These are phyloP conservation scores for Alternaria burnsii DNA, from an alignment of 2,329 filamentous ascomycete species.

Conservation along the genomic window DNA sequence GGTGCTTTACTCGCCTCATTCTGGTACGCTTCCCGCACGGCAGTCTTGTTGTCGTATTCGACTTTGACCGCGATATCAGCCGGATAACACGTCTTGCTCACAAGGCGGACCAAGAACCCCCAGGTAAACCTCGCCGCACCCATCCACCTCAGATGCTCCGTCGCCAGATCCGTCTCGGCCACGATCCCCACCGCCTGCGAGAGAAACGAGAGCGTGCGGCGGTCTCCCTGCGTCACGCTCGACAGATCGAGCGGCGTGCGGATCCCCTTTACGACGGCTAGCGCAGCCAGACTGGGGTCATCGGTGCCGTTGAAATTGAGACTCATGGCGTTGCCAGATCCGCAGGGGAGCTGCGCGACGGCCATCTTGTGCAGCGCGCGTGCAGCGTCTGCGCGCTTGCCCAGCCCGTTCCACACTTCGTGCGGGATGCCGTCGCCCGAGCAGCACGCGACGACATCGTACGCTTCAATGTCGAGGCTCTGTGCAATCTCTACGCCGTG, in stretches of 20 bases:
- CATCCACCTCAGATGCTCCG: slow-evolving; percentile 94
- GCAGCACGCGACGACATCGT: slow-evolving; percentile 86
- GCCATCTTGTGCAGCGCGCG: slow-evolving; percentile 79
- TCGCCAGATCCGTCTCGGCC: slow-evolving; percentile 88
- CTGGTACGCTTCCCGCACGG: slow-evolving; percentile 76
- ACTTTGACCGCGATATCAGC: slow-evolving; percentile 89
- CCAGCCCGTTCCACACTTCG: slow-evolving; percentile 94
- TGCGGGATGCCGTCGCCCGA: slow-evolving; percentile 92
- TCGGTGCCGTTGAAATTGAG: slow-evolving; percentile 87
- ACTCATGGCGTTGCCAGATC: slow-evolving; percentile 92
- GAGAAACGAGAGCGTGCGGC: slow-evolving; percentile 82
- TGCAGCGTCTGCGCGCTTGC: slow-evolving; percentile 75
- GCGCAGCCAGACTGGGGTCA: slow-evolving; percentile 75
- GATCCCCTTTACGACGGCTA: slow-evolving; percentile 87
- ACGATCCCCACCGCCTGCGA: slow-evolving; percentile 90
- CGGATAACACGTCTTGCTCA: slow-evolving; percentile 81
- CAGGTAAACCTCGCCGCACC: slow-evolving; percentile 84
- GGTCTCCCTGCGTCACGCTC: slow-evolving; percentile 83
- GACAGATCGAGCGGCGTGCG: slow-evolving; percentile 85
- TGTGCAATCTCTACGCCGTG: slow-evolving; percentile 82
- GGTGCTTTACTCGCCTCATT: slow-evolving; percentile 38
- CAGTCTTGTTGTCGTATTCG: slow-evolving; percentile 77
- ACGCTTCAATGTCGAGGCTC: slow-evolving; percentile 78
- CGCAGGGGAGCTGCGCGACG: slow-evolving; percentile 87
- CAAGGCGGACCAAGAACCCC: slow-evolving; percentile 79